Evolutionary conservation across 345 rosid species (phyloP).

Genomic region (Salix arbutifolia): DNA sequence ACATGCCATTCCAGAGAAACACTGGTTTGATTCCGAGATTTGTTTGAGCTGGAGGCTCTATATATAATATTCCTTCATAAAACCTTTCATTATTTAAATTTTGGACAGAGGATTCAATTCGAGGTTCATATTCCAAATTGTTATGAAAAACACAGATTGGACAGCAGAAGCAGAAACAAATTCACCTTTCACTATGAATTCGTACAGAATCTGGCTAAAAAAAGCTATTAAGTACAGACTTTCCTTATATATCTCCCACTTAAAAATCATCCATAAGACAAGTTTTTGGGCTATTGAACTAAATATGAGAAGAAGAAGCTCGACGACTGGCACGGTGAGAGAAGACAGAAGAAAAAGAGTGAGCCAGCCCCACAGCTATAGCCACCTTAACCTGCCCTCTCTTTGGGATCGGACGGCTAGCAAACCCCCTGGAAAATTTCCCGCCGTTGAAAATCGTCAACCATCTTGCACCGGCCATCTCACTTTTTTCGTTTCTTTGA

Average conservation of each 20-base stretch:
- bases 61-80: not conserved
- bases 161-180: not conserved
- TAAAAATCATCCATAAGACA: not conserved
- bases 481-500: not conserved
- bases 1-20: not conserved
- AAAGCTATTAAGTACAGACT: not conserved
- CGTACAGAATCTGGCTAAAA: not conserved
- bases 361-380: slow-evolving; percentile 49
- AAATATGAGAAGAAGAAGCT: slow-evolving; percentile 24
- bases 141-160: not conserved
- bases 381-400: slow-evolving; percentile 76
- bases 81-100: not conserved
- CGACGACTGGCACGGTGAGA: slow-evolving; percentile 15
- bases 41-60: not conserved
- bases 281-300: not conserved
- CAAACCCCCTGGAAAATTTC: slow-evolving; percentile 22
- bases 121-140: not conserved
- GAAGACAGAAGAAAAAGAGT: slow-evolving; percentile 56
- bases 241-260: not conserved
- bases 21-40: not conserved
- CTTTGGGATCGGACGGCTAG: slow-evolving; percentile 63
- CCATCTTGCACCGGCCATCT: slow-evolving; percentile 40
- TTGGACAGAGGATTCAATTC: not conserved
- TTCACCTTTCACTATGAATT: not conserved
- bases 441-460: slow-evolving; percentile 20